Evolutionary conservation across 2,329 filamentous ascomycete species (phyloP), one percentile per base, ranked within the genome.

Genomic region (Alternaria gansuensis): DNA sequence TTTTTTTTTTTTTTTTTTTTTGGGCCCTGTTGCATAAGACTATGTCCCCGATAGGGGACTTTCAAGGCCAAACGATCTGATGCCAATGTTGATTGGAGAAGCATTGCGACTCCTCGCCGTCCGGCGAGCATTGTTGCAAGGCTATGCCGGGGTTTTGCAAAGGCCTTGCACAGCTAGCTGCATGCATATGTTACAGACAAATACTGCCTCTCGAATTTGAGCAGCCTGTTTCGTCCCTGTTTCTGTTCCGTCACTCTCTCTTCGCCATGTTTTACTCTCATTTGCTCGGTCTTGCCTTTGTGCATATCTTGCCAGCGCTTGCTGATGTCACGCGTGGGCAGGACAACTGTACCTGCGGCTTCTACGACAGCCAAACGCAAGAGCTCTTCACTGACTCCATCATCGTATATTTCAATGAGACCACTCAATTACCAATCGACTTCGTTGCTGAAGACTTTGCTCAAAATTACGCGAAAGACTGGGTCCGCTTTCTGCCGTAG

Each of bases 321-420:
- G 66, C 69, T 26, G 65, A 71, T 48, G 64, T 71, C 29, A 45
- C 48, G 2, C 60, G 60, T 28, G 62, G 52, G 10, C 45, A 63
- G n/a, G 60, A 59, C 9, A 73, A 77, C 55, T 84, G 82, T 60
- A 73, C 75, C 26, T 84, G 82, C 63, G 82, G 82, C 11, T 84
- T 80, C 57, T 76, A 77, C 56, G 81, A 84, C 60, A 57, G 66
- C 1, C 57, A 65, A 7, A 78, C 77, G 2, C 65, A 74, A 8
- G 64, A 75, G 17, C 62, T 82, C 10, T 83, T 79, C 61, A 84
- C 81, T 0, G 82, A 84, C 43, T 79, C 79, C 7, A 75, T 81
- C 26, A 81, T 83, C 46, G 72, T 80, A 4, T 84, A 83, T 68
- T 84, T 84, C 75, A 84, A 84, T 63, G 82, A 83, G 59, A 81